These are phyloP conservation scores for Phytophthora foliorum DNA, from an alignment of 352 stramenopile genomes.

Conservation along the genomic window DNA sequence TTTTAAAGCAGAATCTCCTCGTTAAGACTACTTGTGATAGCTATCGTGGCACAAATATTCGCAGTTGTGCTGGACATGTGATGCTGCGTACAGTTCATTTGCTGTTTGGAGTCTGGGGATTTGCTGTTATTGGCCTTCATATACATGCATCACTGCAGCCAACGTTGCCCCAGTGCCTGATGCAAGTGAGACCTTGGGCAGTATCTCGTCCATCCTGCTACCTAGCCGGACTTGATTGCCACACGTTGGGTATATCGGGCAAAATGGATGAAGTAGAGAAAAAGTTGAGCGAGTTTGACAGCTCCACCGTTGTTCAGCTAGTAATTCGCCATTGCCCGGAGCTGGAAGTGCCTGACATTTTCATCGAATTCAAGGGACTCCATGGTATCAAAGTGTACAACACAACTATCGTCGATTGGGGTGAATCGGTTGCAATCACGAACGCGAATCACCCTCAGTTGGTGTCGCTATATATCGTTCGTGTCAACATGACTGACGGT, in stretches of 20 bases:
- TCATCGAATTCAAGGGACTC: constrained; percentile 35
- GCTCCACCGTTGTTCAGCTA: constrained; percentile 31
- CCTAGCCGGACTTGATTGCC: constrained; percentile 42
- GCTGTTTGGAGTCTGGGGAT: constrained; percentile 21
- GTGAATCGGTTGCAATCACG: constrained; percentile 29
- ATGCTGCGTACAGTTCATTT: constrained; percentile 17
- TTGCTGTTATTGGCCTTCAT: constrained; percentile 27
- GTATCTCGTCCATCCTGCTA: constrained; percentile 40
- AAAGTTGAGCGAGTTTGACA: constrained; percentile 40
- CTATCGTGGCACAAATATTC: neutral
- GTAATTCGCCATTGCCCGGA: constrained; percentile 43
- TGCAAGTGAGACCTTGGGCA: constrained; percentile 47
- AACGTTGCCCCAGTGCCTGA: constrained; percentile 20
- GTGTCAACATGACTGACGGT: constrained; percentile 38
- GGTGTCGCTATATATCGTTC: constrained; percentile 37
- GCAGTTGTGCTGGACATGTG: neutral
- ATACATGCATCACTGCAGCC: constrained; percentile 22
- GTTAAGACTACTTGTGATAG: neutral
- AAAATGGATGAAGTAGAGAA: constrained; percentile 16
- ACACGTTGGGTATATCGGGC: constrained; percentile 19
- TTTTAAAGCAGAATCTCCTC: neutral
- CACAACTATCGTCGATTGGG: constrained; percentile 40
- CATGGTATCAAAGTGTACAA: constrained; percentile 56
- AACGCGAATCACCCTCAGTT: constrained; percentile 31
- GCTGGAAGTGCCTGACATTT: constrained; percentile 30